phyloP scores from a whole-genome alignment of 805 yeast genomes.

The Tetrapisispora fleetii region DNA sequence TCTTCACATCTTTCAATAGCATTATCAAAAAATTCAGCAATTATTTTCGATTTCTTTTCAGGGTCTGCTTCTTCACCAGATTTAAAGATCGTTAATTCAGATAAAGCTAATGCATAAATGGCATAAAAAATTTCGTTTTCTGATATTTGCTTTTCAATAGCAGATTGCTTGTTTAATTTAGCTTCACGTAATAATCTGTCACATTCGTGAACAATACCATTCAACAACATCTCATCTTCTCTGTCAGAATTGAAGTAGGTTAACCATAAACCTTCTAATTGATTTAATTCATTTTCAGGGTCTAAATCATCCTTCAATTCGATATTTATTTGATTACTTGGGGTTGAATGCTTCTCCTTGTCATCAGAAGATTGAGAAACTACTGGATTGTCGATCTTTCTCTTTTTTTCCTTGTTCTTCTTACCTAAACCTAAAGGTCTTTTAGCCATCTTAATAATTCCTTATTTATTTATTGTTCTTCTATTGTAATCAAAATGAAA shows the following conservation, averaged over 20 bases:
- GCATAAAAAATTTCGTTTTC: constrained; percentile 50
- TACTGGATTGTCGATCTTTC: constrained; percentile 12
- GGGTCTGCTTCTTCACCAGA: constrained; percentile 31
- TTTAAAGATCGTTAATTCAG: constrained; percentile 52
- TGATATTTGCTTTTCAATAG: constrained; percentile 15
- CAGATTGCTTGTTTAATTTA: constrained; percentile 8
- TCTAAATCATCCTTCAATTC: constrained; percentile 63
- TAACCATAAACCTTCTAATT: constrained; percentile 61
- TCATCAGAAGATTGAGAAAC: constrained; percentile 5
- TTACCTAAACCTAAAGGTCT: constrained; percentile 58
- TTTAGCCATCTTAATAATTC: constrained; percentile 42
- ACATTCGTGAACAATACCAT: constrained; percentile 89
- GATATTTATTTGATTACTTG: constrained; percentile 41
- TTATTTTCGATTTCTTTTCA: constrained; percentile 20
- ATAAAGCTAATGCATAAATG: constrained; percentile 63
- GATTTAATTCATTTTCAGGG: constrained; percentile 71
- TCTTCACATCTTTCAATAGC: constrained; percentile 58
- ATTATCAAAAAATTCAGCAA: constrained; percentile 53
- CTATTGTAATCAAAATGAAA: neutral
- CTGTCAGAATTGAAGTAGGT: constrained; percentile 48
- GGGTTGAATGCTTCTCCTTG: constrained; percentile 22
- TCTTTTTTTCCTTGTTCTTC: constrained; percentile 37
- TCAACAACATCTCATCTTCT: constrained; percentile 54
- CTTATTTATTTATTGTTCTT: neutral
- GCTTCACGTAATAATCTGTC: constrained; percentile 55